Base-by-base conservation (phyloP, 1,284 basidiomycete species). In the Sanghuangporus sanghuang region DNA sequence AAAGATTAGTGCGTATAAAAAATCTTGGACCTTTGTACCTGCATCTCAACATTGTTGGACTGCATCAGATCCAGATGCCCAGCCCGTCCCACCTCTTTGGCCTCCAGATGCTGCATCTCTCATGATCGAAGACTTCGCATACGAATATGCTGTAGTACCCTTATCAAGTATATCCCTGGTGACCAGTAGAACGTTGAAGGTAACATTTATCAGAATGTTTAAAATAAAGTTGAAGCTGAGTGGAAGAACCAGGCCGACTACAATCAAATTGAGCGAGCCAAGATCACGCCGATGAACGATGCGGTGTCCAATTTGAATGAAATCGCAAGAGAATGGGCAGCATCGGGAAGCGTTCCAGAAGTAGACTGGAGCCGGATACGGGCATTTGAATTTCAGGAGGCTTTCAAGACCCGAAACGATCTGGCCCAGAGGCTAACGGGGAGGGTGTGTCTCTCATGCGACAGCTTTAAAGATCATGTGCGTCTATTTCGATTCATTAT, bases 321-420 rank as follows among this genome's bases (percentile, higher is more conserved):
- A 0, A 68, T 87, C 1, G 76, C 85, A 12, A 71, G 79, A 12
- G 85, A 88, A 66, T 89, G 89, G 87, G 68, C 76, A n/a, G 64
- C 72, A 2, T 67, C 69, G 1, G 74, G 77, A 8, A 71, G 70
- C 5, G 77, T 94, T 21, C 84, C 86, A 4, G 95, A 96, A 73
- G 82, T 89, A 6, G 93, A 95, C 65, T 98, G 95, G 95, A 79
- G 79, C 55, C 86, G 90, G 60, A 81, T 95, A 69, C 85, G 89
- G 50, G 80, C 86, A n/a, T 76, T 99, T 16, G 96, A 99, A 66
- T 97, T 99, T 74, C 94, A 98, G 73, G 96, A 98, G 67, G 77
- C 82, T 23, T 72, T 98, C 54, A 82, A 84, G 53, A 72, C 79
- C 38, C 81, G 96, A 62, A 81, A 89, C 55, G 76, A 74, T 18